Evolutionary conservation across 768 basidiomycete genomes (phyloP).

Genomic region (Suillus subaureus): DNA sequence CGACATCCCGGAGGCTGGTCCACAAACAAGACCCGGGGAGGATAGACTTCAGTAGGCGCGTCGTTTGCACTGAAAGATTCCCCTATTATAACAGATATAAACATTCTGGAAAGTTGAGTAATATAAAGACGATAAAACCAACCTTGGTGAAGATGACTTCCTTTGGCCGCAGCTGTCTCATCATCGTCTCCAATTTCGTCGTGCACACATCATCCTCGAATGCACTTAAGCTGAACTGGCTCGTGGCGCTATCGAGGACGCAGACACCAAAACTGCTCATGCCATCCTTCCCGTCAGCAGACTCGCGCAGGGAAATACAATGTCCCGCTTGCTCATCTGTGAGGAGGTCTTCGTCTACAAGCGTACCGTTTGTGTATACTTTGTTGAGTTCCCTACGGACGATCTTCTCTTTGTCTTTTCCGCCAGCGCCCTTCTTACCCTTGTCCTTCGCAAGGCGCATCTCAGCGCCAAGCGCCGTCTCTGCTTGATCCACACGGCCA

Average conservation of each 20-base stretch:
- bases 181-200: constrained; percentile 90
- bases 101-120: not conserved
- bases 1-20: constrained; percentile 81
- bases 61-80: constrained; percentile 81
- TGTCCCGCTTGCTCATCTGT: constrained; percentile 95
- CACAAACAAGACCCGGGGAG: constrained; percentile 84
- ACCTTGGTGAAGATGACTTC: constrained; percentile 93
- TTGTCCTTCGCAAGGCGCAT: constrained; percentile 82
- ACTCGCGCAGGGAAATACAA: constrained; percentile 86
- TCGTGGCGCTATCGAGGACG: constrained; percentile 92
- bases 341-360: constrained; percentile 87
- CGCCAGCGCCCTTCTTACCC: constrained; percentile 40
- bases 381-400: constrained; percentile 92
- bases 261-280: constrained; percentile 81
- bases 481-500: constrained; percentile 94
- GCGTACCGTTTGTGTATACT: constrained; percentile 95
- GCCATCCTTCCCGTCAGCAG: constrained; percentile 33
- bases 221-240: constrained; percentile 87
- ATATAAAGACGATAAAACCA: constrained; percentile 9
- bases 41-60: constrained; percentile 77
- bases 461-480: constrained; percentile 96
- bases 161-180: constrained; percentile 89
- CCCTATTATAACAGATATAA: constrained; percentile 51
- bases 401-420: constrained; percentile 79
- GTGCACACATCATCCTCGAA: constrained; percentile 94